These are phyloP conservation scores for Clavariopsis aquatica DNA, from an alignment of 495 filamentous ascomycete genomes.

Conservation along the genomic window DNA sequence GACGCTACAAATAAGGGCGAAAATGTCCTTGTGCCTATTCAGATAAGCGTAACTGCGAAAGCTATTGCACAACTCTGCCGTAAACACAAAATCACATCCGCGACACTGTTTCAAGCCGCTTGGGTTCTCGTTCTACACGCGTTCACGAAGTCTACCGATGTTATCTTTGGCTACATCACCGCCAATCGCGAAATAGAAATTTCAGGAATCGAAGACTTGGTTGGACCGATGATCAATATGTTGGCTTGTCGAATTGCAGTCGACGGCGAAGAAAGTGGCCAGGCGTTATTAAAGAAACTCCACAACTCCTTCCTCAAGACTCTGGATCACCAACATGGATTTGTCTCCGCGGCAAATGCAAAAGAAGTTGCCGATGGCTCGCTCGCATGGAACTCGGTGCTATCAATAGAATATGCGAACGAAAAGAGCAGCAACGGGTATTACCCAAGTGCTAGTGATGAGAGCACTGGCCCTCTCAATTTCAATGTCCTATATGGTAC, in stretches of 20 bases:
- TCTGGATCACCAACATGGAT: constrained; percentile 13
- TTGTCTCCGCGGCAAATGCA: constrained; percentile 10
- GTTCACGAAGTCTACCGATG: constrained; percentile 14
- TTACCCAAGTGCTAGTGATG: background rate
- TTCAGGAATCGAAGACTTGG: constrained; percentile 49
- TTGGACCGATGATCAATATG: constrained; percentile 51
- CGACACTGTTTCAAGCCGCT: constrained; percentile 24
- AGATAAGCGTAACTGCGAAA: constrained; percentile 11
- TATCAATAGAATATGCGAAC: constrained; percentile 18
- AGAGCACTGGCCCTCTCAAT: background rate
- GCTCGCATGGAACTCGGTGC: constrained; percentile 17
- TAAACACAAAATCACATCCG: constrained; percentile 22
- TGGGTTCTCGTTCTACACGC: constrained; percentile 25
- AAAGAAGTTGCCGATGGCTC: constrained; percentile 8
- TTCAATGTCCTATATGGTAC: constrained; percentile 20
- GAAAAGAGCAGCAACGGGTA: constrained; percentile 10
- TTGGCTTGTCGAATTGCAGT: constrained; percentile 37
- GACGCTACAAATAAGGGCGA: constrained; percentile 1
- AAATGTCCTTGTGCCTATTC: constrained; percentile 16
- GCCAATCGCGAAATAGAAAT: constrained; percentile 52
- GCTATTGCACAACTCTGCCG: constrained; percentile 4
- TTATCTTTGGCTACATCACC: constrained; percentile 28
- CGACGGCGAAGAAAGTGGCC: constrained; percentile 10
- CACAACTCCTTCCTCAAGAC: constrained; percentile 13
- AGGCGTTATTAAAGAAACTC: constrained; percentile 9